These are phyloP conservation scores for Vitis cinerea DNA, from an alignment of 164 flowering plant species.

Conservation along the genomic window DNA sequence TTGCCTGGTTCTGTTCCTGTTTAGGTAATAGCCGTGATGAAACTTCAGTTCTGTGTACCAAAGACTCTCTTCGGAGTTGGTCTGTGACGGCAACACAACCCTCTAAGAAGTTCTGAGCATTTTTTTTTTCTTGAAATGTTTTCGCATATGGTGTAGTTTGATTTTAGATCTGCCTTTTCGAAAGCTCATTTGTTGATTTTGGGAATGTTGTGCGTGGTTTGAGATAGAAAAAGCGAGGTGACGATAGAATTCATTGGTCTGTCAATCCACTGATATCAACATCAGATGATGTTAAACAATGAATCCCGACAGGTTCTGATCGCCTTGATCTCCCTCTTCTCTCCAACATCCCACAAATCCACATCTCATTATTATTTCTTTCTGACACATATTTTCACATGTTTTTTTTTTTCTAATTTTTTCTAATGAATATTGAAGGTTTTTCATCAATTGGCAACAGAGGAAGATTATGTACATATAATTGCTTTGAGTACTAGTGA, in stretches of 20 bases:
- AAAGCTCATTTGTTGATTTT: not conserved
- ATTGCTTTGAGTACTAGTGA: no score
- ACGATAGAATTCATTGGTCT: constrained; percentile 63
- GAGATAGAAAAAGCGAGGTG: constrained; percentile 43
- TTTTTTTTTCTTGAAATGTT: not conserved
- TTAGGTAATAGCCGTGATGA: constrained; percentile 29
- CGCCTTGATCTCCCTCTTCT: constrained; percentile 14
- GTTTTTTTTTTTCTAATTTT: not conserved
- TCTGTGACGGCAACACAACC: constrained; percentile 48
- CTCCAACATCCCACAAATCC: not conserved
- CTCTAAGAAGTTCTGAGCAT: constrained; percentile 71
- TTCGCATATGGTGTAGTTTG: not conserved
- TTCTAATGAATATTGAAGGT: no score
- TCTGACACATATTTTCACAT: not conserved
- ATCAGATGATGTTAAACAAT: constrained; percentile 45
- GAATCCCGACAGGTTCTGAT: constrained; percentile 91
- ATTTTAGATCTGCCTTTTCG: not conserved
- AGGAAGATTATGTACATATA: no score
- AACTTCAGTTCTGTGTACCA: constrained; percentile 21
- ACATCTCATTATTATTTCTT: not conserved
- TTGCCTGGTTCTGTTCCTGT: not conserved
- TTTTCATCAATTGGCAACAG: no score
- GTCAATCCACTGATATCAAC: constrained; percentile 67
- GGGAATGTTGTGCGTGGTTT: not conserved
- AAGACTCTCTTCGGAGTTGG: constrained; percentile 22